Evolutionary conservation across 1,139 yeast genomes (phyloP), one percentile per base, ranked within the genome.

Genomic region (Geotrichum aggregatum): DNA sequence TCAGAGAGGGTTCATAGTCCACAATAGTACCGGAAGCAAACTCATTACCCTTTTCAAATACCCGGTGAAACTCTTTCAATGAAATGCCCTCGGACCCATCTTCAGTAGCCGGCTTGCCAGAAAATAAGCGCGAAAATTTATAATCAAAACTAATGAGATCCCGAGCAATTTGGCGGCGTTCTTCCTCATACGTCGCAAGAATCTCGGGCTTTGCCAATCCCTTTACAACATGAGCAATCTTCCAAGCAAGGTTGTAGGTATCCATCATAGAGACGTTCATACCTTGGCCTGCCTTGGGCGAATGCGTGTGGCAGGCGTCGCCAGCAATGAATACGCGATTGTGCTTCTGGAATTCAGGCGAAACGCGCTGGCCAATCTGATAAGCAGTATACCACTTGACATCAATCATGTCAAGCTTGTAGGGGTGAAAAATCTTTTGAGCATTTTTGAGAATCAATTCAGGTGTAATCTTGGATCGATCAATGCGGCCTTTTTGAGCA

Each of bases 231-330:
- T 61, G 60, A 1, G 71, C 71, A 18, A 71, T 52, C 56, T 71
- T 71, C 72, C 73, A 71, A n/a, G 67, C 72, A 40, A 71, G 60
- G 54, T 71, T 71, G 57, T 60, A 70, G 16, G 72, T 66, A 51
- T 71, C 74, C 56, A 61, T 62, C 66, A 66, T 65, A 4, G 69
- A 63, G 36, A 66, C 70, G 54, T 71, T 71, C 74, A 70, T 69
- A 43, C 74, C 74, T 56, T 71, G 75, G 36, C 72, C 74, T 36
- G 75, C 74, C 56, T 70, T 70, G 34, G 74, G 74, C 19, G 73
- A 69, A 54, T 70, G 73, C 8, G 73, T 69, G 56, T 70, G 74
- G 49, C 72, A 66, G n/a, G 73, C 74, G 57, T 71, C 74, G 14
- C 74, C 74, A 44, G 68, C 62, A 50, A 71, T 67, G 54, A 71